Conservation (phyloP, 2,329 filamentous ascomycete genomes). For the Sclerotinia borealis region DNA sequence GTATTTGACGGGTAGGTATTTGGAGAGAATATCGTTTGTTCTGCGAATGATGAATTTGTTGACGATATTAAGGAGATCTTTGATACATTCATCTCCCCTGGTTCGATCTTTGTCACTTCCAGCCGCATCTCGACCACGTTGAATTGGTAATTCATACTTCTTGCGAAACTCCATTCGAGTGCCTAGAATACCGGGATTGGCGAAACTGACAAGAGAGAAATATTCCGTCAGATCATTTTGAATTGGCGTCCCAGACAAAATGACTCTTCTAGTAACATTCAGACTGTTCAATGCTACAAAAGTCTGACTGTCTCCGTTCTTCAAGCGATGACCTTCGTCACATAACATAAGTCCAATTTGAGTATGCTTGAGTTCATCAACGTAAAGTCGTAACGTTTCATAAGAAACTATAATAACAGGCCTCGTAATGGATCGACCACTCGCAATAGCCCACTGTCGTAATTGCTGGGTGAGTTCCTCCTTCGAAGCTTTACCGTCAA, state of each 20-base stretch:
- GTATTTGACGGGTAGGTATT: conserved; percentile 97
- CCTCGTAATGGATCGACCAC: conserved; percentile 58
- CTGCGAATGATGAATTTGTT: conserved; percentile 98
- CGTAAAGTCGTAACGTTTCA: conserved; percentile 86
- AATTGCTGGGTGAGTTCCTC: conserved; percentile 86
- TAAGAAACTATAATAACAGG: conserved; percentile 98
- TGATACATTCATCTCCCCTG: conserved; percentile 75
- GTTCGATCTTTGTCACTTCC: conserved; percentile 77
- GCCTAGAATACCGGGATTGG: conserved; percentile 87
- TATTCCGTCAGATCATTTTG: conserved; percentile 99
- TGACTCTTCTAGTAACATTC: conserved; percentile 86
- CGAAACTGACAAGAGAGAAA: conserved; percentile 92
- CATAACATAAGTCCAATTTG: conserved; percentile 90
- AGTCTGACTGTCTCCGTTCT: conserved; percentile 94
- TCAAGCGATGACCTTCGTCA: conserved; percentile 92
- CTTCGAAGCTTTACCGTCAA: conserved; percentile 94
- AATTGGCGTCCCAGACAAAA: conserved; percentile 93
- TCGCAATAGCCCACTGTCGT: conserved; percentile 89
- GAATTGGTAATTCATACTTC: conserved; percentile 85
- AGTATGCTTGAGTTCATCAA: conserved; percentile 81
- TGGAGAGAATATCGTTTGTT: conserved; percentile 95
- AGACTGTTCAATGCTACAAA: conserved; percentile 86
- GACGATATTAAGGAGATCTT: conserved; percentile 75
- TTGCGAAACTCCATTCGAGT: conserved; percentile 89
- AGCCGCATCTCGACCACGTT: conserved; percentile 84